Conservation (phyloP, 176 grass and related monocot genomes). For the Aegilops bicornis region DNA sequence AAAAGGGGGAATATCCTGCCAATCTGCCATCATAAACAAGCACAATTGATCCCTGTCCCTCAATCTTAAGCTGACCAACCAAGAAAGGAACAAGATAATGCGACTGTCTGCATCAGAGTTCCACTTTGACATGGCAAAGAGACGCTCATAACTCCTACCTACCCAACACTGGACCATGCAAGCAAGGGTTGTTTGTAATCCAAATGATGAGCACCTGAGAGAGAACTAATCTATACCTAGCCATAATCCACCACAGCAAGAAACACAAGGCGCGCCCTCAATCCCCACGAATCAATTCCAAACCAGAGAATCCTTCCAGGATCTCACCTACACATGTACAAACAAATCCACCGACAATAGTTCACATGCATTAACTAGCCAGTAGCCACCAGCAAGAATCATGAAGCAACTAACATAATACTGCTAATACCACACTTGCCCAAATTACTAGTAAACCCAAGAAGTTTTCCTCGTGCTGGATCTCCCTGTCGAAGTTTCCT, state of each 20-base stretch:
- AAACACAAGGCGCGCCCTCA: constrained; percentile 10
- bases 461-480: too few relatives aligned
- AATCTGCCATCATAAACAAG: background rate
- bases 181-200: background rate
- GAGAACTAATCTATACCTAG: constrained; percentile 2
- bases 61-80: constrained; percentile 7
- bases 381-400: background rate
- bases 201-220: constrained; percentile 27
- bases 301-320: constrained; percentile 30
- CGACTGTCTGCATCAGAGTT: background rate
- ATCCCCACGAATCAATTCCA: constrained; percentile 48
- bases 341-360: constrained; percentile 30
- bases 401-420: background rate
- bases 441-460: background rate
- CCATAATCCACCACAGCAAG: background rate
- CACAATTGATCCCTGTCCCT: background rate
- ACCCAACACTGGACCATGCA: constrained; percentile 27
- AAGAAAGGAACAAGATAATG: constrained; percentile 31
- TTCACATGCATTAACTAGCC: constrained; percentile 1
- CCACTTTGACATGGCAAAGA: background rate
- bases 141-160: constrained; percentile 10
- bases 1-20: background rate
- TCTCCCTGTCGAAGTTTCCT: too few relatives aligned
- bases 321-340: constrained; percentile 40
- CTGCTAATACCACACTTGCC: background rate